phyloP scores from a whole-genome alignment of 257 asterid genomes.

The Capsicum baccatum region DNA sequence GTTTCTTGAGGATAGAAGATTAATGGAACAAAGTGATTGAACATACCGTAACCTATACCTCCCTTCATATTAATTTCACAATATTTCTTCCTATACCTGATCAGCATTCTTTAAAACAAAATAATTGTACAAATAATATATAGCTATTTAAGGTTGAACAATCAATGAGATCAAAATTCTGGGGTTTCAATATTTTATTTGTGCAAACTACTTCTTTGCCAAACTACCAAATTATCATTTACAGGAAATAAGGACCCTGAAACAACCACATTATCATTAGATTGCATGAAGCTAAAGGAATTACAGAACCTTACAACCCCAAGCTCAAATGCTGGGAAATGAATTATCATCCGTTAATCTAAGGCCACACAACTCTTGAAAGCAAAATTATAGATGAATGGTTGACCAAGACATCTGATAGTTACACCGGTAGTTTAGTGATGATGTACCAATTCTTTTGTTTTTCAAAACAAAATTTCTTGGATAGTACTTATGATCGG shows the following conservation, averaged over 20 bases:
- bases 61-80: neutral
- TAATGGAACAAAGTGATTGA: neutral
- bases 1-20: neutral
- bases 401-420: neutral
- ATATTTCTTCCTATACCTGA: neutral
- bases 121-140: neutral
- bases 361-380: neutral
- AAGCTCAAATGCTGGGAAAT: conserved; percentile 14
- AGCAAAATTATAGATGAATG: neutral
- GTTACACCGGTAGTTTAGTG: neutral
- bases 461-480: neutral
- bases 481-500: neutral
- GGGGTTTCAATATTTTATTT: neutral
- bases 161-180: neutral
- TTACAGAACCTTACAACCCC: neutral
- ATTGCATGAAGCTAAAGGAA: conserved; percentile 4
- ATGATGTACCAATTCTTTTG: neutral
- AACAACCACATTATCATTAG: neutral
- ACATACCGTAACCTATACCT: neutral
- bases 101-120: neutral
- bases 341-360: neutral
- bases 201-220: neutral
- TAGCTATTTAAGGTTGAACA: neutral
- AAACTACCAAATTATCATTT: neutral
- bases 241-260: neutral